These are phyloP conservation scores for Rhodamnia argentea DNA, from an alignment of 345 rosid species.

Conservation along the genomic window DNA sequence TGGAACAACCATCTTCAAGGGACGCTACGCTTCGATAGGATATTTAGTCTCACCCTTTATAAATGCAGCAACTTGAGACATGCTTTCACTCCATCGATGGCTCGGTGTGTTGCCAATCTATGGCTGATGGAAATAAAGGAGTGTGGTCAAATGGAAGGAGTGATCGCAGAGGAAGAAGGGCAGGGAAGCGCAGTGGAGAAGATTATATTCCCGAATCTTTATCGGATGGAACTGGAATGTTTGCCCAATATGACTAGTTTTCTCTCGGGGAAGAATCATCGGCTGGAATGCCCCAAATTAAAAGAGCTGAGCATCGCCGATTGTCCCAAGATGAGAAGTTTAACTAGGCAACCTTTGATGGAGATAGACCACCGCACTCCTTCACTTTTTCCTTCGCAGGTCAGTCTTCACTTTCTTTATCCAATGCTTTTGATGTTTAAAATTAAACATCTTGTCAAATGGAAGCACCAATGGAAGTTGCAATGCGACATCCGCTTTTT, in stretches of 20 bases:
- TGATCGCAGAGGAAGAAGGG: neutral
- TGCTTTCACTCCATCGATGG: neutral
- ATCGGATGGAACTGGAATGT: fast-evolving
- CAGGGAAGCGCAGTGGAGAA: fast-evolving
- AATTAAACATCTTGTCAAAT: neutral
- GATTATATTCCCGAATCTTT: neutral
- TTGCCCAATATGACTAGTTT: neutral
- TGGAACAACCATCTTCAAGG: no score
- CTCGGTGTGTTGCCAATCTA: fast-evolving
- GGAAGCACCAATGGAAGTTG: no score
- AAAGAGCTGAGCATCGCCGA: neutral
- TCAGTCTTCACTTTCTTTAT: neutral
- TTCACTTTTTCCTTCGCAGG: neutral
- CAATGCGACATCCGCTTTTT: neutral
- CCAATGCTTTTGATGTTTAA: neutral
- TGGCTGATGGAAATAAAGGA: fast-evolving
- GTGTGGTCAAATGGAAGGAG: neutral
- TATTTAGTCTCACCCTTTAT: neutral
- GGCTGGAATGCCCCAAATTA: neutral
- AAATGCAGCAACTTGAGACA: neutral
- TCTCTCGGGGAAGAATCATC: neutral
- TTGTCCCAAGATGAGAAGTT: neutral
- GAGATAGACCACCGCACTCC: neutral
- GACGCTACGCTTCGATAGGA: neutral
- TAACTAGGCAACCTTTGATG: neutral